A percentile compares a stretch with the other conserved stretches of the same genome.
Evolutionary conservation across 1,284 basidiomycete species (phyloP).

Genomic region (Cryptococcus sp.): DNA sequence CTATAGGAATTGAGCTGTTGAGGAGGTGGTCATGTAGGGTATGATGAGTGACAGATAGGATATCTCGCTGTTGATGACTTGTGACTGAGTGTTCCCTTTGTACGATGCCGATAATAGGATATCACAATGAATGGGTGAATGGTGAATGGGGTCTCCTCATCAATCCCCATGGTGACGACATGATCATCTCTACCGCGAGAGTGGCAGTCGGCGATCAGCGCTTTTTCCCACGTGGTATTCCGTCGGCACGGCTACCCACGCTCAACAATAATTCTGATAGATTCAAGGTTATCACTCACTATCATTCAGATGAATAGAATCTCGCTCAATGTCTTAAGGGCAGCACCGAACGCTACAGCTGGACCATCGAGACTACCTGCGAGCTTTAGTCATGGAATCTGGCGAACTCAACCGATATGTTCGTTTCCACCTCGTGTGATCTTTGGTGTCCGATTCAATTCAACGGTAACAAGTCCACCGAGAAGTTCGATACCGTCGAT

Average conservation of each 20-base stretch:
- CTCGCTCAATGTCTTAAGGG: not conserved
- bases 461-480: not conserved
- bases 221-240: not conserved
- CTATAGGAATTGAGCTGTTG: too few species aligned
- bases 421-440: not conserved
- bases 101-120: too few species aligned
- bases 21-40: too few species aligned
- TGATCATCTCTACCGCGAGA: too few species aligned
- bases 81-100: too few species aligned
- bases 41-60: too few species aligned
- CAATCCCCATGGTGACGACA: too few species aligned
- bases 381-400: not conserved
- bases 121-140: too few species aligned
- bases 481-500: not conserved
- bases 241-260: not conserved
- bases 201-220: too few species aligned
- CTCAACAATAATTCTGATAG: not conserved
- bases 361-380: conserved; percentile 9
- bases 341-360: conserved; percentile 8
- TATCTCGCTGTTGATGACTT: too few species aligned
- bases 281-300: not conserved
- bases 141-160: too few species aligned
- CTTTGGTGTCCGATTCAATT: not conserved
- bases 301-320: not conserved
- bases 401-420: not conserved